Percentiles rank a stretch among this genome's conserved stretches.
Conservation (phyloP, 345 rosid genomes). For the Erodium maritimum region DNA sequence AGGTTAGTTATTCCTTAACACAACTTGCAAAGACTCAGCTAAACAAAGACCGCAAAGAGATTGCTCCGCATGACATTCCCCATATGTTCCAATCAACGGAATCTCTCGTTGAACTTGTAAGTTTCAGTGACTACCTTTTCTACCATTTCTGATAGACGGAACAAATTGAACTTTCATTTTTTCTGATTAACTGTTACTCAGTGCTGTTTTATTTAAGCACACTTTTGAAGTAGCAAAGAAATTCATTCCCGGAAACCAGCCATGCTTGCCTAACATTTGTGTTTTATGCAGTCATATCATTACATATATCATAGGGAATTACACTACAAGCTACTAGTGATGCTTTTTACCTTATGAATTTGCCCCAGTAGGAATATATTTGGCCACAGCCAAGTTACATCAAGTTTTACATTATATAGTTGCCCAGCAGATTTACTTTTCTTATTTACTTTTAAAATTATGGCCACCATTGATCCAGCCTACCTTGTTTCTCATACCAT, state of each 20-base stretch:
- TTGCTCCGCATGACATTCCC: constrained; percentile 62
- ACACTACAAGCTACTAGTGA: not conserved
- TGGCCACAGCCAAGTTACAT: not conserved
- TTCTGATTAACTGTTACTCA: no score
- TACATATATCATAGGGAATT: no score
- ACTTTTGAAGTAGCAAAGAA: no score
- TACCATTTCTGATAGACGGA: not conserved
- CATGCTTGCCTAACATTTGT: no score
- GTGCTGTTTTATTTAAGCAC: not conserved
- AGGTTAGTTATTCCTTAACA: constrained; percentile 97
- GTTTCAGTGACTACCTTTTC: constrained; percentile 20
- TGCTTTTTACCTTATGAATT: not conserved
- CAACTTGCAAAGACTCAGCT: constrained; percentile 85
- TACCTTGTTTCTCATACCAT: constrained; percentile 13
- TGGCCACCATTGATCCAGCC: not conserved
- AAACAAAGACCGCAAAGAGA: constrained; percentile 79
- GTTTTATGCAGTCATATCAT: no score
- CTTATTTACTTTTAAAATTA: no score
- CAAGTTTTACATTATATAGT: no score
- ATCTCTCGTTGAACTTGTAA: constrained; percentile 74
- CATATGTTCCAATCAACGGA: constrained; percentile 73
- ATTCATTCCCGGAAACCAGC: no score
- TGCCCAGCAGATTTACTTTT: no score
- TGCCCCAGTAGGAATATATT: not conserved
- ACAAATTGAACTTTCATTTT: not conserved